Evolutionary conservation across 163 green algal genomes (phyloP), one percentile per base, ranked within the genome.

Genomic region (Chlorella variabilis): DNA sequence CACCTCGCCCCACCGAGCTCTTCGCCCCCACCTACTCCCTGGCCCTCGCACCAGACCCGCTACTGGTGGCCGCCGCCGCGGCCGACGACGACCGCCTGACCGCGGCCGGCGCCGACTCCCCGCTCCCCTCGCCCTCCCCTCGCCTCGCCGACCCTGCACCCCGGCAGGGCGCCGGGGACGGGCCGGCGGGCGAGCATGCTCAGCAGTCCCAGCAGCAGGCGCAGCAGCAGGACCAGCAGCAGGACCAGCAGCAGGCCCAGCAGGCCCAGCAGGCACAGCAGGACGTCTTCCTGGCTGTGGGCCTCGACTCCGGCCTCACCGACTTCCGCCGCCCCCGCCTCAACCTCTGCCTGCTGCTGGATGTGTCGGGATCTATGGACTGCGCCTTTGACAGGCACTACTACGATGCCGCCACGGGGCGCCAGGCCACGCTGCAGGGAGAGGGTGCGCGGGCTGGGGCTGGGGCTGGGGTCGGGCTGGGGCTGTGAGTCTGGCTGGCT

Each of bases 291-390:
- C 33, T 82, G 33, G 56, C 83, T 21, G 83, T 87, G 23, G 83
- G 83, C 6, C 69, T 87, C 27, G 83, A 87, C 49, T 83, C 70
- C 41, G 83, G 83, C 4, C 45, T 87, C 11, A 61, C 70, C 23
- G 78, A 76, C n/a, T 78, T 77, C 25, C 13, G 20, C 4, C 77
- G 83, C 34, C 70, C 70, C 25, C 51, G 65, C 20, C 67, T 87
- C 31, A 86, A 87, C 45, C 75, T 87, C 15, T 51, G 62, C 8
- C 25, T 87, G 1, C n/a, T 87, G 41, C 67, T 87, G 34, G 83
- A 87, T 36, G 41, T 85, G 20, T 73, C 39, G 23, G 83, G 83
- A 0, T 70, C 33, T 58, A 87, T 87, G 83, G 21, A 29, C 33
- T 39, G n/a, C 34, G 20, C 39, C 41, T 87, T 87, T 54, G 31